Evolutionary conservation across 805 yeast species (phyloP), one percentile per base, ranked within the genome.

Genomic region (Starmerella bombicola): DNA sequence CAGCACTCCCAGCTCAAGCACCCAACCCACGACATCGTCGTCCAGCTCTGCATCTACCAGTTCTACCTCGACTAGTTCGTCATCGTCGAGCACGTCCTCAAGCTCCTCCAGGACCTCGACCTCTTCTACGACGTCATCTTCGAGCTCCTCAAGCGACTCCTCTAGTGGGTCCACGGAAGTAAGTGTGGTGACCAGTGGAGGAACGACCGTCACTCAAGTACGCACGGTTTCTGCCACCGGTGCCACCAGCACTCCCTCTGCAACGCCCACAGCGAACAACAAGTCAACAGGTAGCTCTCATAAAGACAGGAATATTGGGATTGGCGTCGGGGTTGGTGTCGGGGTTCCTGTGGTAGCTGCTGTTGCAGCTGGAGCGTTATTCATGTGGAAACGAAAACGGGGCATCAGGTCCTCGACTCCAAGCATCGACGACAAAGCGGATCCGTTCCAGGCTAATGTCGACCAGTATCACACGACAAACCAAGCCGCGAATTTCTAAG

Each of bases 311-410:
- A 69, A 69, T 41, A 68, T 78, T 26, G 73, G 78, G 19, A 68
- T 77, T 38, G 85, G 85, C 30, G 76, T 77, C 43, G 78, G 74
- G 22, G 78, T 78, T 5, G 85, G 85, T 41, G 69, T 80, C 12
- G 82, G 82, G 38, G 74, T 76, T 1, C 81, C 86, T 0, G 55
- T 76, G n/a, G 58, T 67, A 2, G 41, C 65, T 30, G 65, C 64
- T 4, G 65, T 59, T 5, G 59, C 62, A n/a, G 59, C 57, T 5
- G 52, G 38, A 19, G 37, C 32, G 28, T 33, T 33, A 35, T 40
- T 33, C 45, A 17, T 41, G 39, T 22, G 36, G 30, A 17, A 37
- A 28, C 43, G 58, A 35, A 46, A 58, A 33, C 38, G 53, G 39
- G 33, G 45, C 18, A 16, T 5, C 33, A 12, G 37, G 29, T 25